Percentiles rank a stretch among this genome's conserved stretches.
Evolutionary conservation across 2,329 filamentous ascomycete species (phyloP).

Genomic region (Nemania sp.): DNA sequence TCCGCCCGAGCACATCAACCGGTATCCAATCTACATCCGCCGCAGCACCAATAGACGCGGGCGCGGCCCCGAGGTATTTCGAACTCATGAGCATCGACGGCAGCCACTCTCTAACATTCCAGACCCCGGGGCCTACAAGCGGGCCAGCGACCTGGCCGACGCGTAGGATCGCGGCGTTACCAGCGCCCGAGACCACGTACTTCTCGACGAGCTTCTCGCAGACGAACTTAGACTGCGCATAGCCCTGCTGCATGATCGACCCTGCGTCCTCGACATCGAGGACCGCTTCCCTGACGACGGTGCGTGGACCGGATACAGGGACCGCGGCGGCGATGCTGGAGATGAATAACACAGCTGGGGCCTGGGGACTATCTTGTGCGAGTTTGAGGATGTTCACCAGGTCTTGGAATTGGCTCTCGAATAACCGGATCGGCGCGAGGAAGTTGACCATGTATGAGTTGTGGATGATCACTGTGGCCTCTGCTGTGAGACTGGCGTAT

Average conservation of each 20-base stretch:
- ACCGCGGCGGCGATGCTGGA: conserved; percentile 36
- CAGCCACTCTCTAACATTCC: conserved; percentile 37
- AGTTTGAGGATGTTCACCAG: conserved; percentile 29
- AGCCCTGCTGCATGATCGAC: conserved; percentile 32
- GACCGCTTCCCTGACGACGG: conserved; percentile 31
- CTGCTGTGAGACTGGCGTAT: conserved; percentile 22
- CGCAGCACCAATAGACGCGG: conserved; percentile 28
- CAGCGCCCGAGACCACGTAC: conserved; percentile 22
- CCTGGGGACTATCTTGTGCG: conserved; percentile 13
- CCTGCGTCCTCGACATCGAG: conserved; percentile 20
- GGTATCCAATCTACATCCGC: conserved; percentile 36
- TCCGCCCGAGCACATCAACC: conserved; percentile 32
- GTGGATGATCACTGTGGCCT: conserved; percentile 32
- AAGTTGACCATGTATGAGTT: conserved; percentile 37
- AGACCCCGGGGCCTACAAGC: conserved; percentile 27
- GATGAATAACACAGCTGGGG: conserved; percentile 31
- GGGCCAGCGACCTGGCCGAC: conserved; percentile 38
- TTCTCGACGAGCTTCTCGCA: conserved; percentile 35
- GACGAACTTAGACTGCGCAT: conserved; percentile 37
- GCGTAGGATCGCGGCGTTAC: conserved; percentile 32
- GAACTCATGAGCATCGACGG: conserved; percentile 36
- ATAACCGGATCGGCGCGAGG: conserved; percentile 29
- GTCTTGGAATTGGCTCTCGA: conserved; percentile 30
- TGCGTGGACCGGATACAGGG: conserved; percentile 6
- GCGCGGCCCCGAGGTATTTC: conserved; percentile 30